phyloP scores from a whole-genome alignment of 2,329 filamentous ascomycete species.

The Fusarium coicis region DNA sequence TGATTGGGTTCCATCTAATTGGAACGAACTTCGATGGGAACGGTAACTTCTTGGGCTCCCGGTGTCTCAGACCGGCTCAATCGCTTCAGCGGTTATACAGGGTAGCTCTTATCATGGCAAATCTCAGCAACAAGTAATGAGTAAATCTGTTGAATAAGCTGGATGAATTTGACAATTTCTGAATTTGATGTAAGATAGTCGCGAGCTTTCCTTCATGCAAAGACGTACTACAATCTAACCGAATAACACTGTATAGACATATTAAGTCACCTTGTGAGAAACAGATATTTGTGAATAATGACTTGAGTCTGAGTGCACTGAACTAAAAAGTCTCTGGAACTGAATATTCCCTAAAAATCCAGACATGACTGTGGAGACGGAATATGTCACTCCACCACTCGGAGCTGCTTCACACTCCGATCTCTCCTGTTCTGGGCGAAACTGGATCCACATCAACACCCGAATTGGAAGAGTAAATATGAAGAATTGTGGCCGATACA shows the following conservation, averaged over 20 bases:
- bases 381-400: neutral
- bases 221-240: accelerated
- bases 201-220: neutral
- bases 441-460: accelerated
- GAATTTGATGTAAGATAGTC: accelerated
- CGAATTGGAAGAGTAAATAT: neutral
- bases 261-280: accelerated
- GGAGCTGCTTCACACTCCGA: accelerated
- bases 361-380: accelerated
- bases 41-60: no score
- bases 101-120: neutral
- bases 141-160: accelerated
- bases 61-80: no score
- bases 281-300: neutral
- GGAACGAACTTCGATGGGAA: neutral
- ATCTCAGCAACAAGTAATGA: accelerated
- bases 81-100: accelerated
- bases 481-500: accelerated
- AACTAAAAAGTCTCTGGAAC: neutral
- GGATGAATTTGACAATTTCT: accelerated
- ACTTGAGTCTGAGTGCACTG: neutral
- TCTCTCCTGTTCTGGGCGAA: neutral
- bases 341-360: accelerated
- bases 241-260: neutral
- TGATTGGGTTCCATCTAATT: neutral